Evolutionary conservation across 2,329 filamentous ascomycete species (phyloP).

Genomic region (Fusarium sp.): DNA sequence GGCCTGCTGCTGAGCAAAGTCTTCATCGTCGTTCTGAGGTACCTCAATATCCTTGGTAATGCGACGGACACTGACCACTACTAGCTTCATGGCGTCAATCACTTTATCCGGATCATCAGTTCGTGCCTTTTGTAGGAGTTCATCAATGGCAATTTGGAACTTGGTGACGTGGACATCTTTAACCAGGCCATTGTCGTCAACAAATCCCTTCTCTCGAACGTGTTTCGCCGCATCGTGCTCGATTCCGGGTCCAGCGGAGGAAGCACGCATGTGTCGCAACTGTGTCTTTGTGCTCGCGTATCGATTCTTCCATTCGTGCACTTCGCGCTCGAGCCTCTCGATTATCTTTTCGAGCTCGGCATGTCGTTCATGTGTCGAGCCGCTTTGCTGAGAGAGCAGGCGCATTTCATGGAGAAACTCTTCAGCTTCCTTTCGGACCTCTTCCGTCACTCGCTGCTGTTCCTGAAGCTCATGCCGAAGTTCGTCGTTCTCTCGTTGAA

Average conservation of each 20-base stretch:
- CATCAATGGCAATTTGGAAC: slow-evolving; percentile 94
- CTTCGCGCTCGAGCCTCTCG: slow-evolving; percentile 79
- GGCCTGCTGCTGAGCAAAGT: slow-evolving; percentile 64
- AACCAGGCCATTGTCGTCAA: slow-evolving; percentile 77
- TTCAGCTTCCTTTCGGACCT: slow-evolving; percentile 85
- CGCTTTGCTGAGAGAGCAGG: slow-evolving; percentile 80
- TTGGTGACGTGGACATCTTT: slow-evolving; percentile 93
- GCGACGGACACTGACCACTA: slow-evolving; percentile 81
- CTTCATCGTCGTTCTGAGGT: slow-evolving; percentile 62
- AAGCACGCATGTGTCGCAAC: slow-evolving; percentile 79
- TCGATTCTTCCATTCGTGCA: slow-evolving; percentile 88
- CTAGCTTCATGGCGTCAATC: slow-evolving; percentile 85
- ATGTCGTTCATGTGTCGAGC: slow-evolving; percentile 81
- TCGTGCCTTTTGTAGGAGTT: slow-evolving; percentile 81
- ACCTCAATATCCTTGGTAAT: slow-evolving; percentile 84
- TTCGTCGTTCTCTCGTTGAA: slow-evolving; percentile 74
- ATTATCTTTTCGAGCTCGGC: slow-evolving; percentile 79
- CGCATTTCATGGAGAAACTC: slow-evolving; percentile 91
- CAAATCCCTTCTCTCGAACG: slow-evolving; percentile 72
- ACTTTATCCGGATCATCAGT: slow-evolving; percentile 76
- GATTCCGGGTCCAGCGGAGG: slow-evolving; percentile 76
- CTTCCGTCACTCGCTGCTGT: slow-evolving; percentile 84
- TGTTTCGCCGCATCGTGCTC: slow-evolving; percentile 76
- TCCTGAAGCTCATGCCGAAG: slow-evolving; percentile 71
- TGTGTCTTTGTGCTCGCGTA: slow-evolving; percentile 91